Evolutionary conservation across 2,329 filamentous ascomycete species (phyloP).

Genomic region (Coniochaeta sp.): DNA sequence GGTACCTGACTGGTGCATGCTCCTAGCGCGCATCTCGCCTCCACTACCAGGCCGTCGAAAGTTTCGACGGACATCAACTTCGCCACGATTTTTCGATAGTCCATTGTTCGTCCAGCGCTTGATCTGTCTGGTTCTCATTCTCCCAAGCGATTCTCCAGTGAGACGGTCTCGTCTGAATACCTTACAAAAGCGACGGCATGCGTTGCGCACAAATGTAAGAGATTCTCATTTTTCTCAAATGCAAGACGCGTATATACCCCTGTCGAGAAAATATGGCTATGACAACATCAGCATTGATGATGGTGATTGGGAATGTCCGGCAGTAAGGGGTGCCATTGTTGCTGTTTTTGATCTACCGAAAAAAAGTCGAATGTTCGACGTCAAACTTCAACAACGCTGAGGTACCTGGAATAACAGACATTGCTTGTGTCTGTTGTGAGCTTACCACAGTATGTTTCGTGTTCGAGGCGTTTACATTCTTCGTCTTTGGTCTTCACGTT

Average conservation of each 20-base stretch:
- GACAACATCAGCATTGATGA: background rate
- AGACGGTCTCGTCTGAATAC: too few species aligned
- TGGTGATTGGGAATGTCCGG: background rate
- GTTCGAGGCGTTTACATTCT: too few species aligned
- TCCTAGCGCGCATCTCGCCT: background rate
- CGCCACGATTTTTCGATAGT: background rate
- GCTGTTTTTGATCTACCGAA: background rate
- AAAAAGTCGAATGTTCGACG: background rate
- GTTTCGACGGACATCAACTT: background rate
- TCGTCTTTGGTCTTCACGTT: too few species aligned
- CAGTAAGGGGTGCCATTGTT: background rate
- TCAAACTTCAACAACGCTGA: too few species aligned
- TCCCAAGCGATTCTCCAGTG: too few species aligned
- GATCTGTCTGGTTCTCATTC: too few species aligned
- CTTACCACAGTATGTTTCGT: too few species aligned
- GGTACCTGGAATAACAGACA: too few species aligned
- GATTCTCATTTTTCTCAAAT: background rate
- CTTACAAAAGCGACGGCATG: too few species aligned
- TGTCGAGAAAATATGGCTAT: background rate
- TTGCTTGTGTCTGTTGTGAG: too few species aligned
- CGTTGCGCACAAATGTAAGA: background rate
- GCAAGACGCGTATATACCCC: background rate
- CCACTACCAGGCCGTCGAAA: background rate
- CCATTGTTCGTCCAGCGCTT: too few species aligned
- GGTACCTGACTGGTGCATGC: conserved; percentile 5